Evolutionary conservation across 2,329 filamentous ascomycete species (phyloP).

Genomic region (Bipolaris cookei): DNA sequence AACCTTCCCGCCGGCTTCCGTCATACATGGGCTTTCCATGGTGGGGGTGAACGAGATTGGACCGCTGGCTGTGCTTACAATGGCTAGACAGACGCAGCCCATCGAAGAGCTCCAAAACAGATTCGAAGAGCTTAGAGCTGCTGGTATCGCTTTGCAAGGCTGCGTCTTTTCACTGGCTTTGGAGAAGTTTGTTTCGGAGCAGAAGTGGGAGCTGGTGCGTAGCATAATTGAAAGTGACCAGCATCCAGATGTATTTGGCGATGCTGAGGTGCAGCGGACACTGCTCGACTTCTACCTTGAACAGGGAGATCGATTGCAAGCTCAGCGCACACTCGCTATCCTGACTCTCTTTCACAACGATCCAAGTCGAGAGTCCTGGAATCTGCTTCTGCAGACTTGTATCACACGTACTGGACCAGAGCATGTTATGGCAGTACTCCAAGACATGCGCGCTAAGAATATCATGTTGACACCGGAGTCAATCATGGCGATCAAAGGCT

Average conservation of each 20-base stretch:
- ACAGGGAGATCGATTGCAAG: slow-evolving; percentile 58
- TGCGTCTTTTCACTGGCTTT: slow-evolving; percentile 71
- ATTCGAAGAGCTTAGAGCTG: slow-evolving; percentile 65
- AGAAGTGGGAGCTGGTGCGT: slow-evolving; percentile 60
- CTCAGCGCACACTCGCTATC: slow-evolving; percentile 63
- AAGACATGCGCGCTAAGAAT: slow-evolving; percentile 58
- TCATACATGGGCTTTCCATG: slow-evolving; percentile 71
- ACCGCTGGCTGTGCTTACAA: slow-evolving; percentile 75
- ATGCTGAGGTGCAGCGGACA: slow-evolving; percentile 60
- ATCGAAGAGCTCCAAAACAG: slow-evolving; percentile 63
- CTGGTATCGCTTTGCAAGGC: slow-evolving; percentile 67
- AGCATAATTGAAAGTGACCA: slow-evolving; percentile 65
- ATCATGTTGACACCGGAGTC: slow-evolving; percentile 54
- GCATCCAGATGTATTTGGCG: slow-evolving; percentile 68
- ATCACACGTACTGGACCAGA: slow-evolving; percentile 35
- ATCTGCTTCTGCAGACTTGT: slow-evolving; percentile 55
- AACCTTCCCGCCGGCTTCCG: slow-evolving; percentile 74
- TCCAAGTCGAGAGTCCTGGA: slow-evolving; percentile 52
- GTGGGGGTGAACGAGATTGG: slow-evolving; percentile 76
- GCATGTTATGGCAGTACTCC: slow-evolving; percentile 46
- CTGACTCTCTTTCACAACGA: slow-evolving; percentile 54
- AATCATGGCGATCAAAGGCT: slow-evolving; percentile 48
- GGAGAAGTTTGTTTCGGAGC: slow-evolving; percentile 65
- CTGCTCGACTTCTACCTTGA: slow-evolving; percentile 61
- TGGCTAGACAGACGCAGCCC: slow-evolving; percentile 70